Percentiles rank a stretch among this genome's conserved stretches.
These are phyloP conservation scores for Dictyostelium brefeldianum DNA, from an alignment of 78 protist species.

Conservation along the genomic window DNA sequence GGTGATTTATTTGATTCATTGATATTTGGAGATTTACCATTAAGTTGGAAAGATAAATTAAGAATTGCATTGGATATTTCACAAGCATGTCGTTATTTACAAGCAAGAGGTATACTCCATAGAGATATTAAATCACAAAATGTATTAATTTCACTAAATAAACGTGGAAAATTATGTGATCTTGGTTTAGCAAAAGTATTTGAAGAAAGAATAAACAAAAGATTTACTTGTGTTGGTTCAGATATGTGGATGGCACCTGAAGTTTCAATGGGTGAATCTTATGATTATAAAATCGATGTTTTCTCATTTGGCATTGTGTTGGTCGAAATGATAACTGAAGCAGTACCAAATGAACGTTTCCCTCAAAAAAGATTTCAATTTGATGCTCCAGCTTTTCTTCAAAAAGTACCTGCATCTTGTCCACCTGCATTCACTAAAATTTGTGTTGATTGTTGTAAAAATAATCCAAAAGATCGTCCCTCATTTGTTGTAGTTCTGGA, in stretches of 20 bases:
- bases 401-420: constrained; percentile 63
- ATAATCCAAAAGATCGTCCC: constrained; percentile 67
- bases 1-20: constrained; percentile 82
- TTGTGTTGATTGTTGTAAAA: constrained; percentile 26
- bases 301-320: constrained; percentile 83
- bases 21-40: constrained; percentile 66
- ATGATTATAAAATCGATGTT: constrained; percentile 64
- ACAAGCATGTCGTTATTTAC: constrained; percentile 73
- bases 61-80: constrained; percentile 75
- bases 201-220: constrained; percentile 70
- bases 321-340: constrained; percentile 62
- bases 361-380: constrained; percentile 63
- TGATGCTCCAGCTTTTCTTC: constrained; percentile 31
- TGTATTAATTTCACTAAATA: constrained; percentile 86
- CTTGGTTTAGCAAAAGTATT: constrained; percentile 76
- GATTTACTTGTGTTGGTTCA: constrained; percentile 60
- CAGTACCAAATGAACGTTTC: constrained; percentile 56
- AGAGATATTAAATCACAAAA: constrained; percentile 92
- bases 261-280: constrained; percentile 50
- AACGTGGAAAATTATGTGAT: constrained; percentile 84
- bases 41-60: constrained; percentile 60
- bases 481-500: constrained; percentile 39
- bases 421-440: constrained; percentile 64
- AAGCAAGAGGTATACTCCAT: constrained; percentile 77
- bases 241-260: constrained; percentile 87